Evolutionary conservation across 2,329 filamentous ascomycete genomes (phyloP).

Genomic region (Aspergillus caelatus): DNA sequence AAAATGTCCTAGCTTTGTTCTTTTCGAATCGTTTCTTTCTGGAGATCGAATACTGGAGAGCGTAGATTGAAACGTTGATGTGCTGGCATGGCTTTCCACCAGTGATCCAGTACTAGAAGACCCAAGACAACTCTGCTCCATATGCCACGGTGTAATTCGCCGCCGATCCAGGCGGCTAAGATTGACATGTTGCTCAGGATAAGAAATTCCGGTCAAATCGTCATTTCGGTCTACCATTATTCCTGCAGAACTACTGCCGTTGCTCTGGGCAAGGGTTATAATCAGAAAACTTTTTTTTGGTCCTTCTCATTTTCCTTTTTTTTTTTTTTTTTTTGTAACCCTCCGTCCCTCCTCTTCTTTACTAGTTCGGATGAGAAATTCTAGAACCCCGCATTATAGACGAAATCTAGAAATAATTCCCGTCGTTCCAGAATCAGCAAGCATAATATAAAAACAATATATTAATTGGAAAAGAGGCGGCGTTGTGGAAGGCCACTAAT

Average conservation of each 20-base stretch:
- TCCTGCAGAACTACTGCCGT: constrained; percentile 25
- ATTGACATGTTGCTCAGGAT: constrained; percentile 30
- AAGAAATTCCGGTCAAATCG: constrained; percentile 14
- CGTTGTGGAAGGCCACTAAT: constrained; percentile 16
- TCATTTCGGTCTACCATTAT: constrained; percentile 20
- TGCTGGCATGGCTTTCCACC: constrained; percentile 84
- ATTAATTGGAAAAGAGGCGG: not conserved
- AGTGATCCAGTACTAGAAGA: constrained; percentile 70
- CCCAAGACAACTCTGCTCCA: constrained; percentile 53
- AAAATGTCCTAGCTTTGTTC: constrained; percentile 20
- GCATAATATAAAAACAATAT: not conserved
- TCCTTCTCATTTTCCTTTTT: constrained; percentile 2
- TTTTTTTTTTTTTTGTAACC: not conserved
- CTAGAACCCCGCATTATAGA: constrained; percentile 30
- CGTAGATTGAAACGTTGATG: constrained; percentile 59
- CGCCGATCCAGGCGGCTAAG: constrained; percentile 39
- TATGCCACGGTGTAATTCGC: constrained; percentile 44
- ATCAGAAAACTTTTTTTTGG: constrained; percentile 1
- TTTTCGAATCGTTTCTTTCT: constrained; percentile 20
- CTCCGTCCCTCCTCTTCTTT: not conserved
- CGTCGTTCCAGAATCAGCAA: not conserved
- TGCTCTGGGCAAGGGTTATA: constrained; percentile 19
- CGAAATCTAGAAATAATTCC: not conserved
- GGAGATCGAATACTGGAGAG: constrained; percentile 20
- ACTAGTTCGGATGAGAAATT: constrained; percentile 8